Evolutionary conservation across 2,329 filamentous ascomycete species (phyloP).

Genomic region (Claviceps purpurea): DNA sequence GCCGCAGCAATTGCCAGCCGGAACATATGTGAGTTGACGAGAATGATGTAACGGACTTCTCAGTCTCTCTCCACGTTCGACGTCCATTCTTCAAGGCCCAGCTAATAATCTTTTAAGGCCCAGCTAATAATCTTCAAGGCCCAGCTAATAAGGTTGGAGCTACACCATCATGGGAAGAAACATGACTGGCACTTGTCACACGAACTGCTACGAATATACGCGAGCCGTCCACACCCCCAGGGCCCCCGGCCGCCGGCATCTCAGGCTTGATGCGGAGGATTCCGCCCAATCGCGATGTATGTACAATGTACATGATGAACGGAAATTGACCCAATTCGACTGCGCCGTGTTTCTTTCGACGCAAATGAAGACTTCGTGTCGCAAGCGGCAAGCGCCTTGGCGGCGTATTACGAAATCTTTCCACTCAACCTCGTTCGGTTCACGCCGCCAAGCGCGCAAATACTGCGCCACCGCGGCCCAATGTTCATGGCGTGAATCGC

Average conservation of each 20-base stretch:
- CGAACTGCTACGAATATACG: background rate
- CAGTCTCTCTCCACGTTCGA: too few species aligned
- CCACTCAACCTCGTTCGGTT: background rate
- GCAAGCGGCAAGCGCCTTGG: background rate
- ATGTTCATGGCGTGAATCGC: background rate
- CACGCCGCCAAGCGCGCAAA: background rate
- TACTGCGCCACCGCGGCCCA: background rate
- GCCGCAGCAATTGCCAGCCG: background rate
- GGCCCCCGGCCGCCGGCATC: background rate
- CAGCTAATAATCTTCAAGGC: background rate
- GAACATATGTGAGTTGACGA: background rate
- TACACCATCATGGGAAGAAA: background rate
- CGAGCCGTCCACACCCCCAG: background rate
- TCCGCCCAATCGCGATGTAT: too few species aligned
- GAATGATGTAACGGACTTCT: background rate
- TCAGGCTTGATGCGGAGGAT: background rate
- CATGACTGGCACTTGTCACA: background rate
- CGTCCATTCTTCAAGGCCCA: background rate
- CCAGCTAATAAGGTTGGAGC: background rate
- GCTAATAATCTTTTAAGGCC: too few species aligned
- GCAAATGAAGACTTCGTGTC: too few species aligned
- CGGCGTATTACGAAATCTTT: background rate
- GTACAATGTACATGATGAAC: background rate
- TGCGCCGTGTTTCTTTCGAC: background rate
- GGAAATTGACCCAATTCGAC: background rate